Conservation (phyloP, 1,284 basidiomycete genomes). For the Mycena sp. region DNA sequence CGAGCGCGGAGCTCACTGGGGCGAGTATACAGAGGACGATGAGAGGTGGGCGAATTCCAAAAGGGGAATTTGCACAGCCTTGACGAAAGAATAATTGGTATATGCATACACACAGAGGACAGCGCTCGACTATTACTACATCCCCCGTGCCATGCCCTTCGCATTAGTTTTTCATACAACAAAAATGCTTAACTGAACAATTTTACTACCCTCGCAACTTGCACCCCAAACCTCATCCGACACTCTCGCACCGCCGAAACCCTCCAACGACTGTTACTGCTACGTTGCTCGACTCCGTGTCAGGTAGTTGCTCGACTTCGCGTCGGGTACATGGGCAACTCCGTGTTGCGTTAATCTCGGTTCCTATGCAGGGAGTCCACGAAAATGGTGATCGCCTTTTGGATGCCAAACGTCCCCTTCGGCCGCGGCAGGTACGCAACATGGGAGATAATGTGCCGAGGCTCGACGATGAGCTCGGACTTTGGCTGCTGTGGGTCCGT, state of each 20-base stretch:
- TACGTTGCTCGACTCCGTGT: too few species aligned
- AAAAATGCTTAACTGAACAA: too few species aligned
- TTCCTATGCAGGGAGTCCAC: conserved; percentile 5
- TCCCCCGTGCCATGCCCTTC: too few species aligned
- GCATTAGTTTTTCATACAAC: too few species aligned
- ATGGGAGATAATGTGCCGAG: conserved; percentile 15
- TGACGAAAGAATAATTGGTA: too few species aligned
- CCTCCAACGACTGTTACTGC: too few species aligned
- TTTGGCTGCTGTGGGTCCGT: not conserved
- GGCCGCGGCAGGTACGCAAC: conserved; percentile 7
- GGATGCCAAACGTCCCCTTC: conserved; percentile 16
- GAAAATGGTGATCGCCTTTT: conserved; percentile 11
- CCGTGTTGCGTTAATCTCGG: conserved; percentile 1
- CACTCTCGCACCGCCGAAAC: too few species aligned
- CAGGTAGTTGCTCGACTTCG: not conserved
- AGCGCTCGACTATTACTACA: too few species aligned
- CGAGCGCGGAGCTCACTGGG: conserved; percentile 7
- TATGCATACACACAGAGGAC: too few species aligned
- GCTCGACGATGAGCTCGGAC: conserved; percentile 4
- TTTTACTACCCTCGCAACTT: too few species aligned
- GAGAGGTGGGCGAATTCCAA: not conserved
- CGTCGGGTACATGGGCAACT: not conserved
- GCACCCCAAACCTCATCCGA: too few species aligned
- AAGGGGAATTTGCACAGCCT: too few species aligned
- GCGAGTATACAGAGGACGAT: not conserved